Evolutionary conservation across 306 rosid genomes (phyloP).

Genomic region (Herpetospermum pedunculosum): DNA sequence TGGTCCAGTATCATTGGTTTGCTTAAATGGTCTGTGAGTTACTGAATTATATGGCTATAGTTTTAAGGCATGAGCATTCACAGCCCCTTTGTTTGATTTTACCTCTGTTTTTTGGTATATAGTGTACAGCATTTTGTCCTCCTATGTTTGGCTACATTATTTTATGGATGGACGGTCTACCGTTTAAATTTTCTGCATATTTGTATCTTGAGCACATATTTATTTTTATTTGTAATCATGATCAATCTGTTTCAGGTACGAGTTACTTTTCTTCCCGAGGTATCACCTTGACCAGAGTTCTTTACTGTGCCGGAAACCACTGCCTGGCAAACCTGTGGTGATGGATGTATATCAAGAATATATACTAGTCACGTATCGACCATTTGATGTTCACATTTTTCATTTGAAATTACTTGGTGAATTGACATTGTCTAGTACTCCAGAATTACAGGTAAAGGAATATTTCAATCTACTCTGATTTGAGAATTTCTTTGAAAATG

Average conservation of each 20-base stretch:
- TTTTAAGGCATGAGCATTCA: not conserved
- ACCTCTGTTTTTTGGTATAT: not conserved
- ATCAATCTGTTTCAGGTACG: conserved; percentile 54
- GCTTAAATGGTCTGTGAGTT: not conserved
- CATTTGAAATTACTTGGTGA: conserved; percentile 73
- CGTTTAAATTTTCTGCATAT: not conserved
- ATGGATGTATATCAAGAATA: conserved; percentile 94
- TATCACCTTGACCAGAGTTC: conserved; percentile 99
- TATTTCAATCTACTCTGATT: conserved; percentile 16
- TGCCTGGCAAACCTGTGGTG: conserved; percentile 90
- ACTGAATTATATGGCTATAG: not conserved
- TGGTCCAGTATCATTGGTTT: not conserved
- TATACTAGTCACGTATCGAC: conserved; percentile 76
- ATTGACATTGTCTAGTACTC: conserved; percentile 62
- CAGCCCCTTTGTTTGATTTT: not conserved
- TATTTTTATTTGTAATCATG: conserved; percentile 4
- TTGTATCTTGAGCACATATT: conserved; percentile 12
- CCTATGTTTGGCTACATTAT: not conserved
- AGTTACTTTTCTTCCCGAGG: conserved; percentile 92
- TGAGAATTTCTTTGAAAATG: not conserved
- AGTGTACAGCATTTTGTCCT: not conserved
- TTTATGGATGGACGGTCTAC: not conserved
- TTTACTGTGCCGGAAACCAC: conserved; percentile 67
- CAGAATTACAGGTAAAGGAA: conserved; percentile 66
- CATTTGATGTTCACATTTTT: conserved; percentile 92